A percentile compares a stretch with the other conserved stretches of the same genome.
Conservation (phyloP, 2,329 filamentous ascomycete genomes). For the Arachnopeziza araneosa region DNA sequence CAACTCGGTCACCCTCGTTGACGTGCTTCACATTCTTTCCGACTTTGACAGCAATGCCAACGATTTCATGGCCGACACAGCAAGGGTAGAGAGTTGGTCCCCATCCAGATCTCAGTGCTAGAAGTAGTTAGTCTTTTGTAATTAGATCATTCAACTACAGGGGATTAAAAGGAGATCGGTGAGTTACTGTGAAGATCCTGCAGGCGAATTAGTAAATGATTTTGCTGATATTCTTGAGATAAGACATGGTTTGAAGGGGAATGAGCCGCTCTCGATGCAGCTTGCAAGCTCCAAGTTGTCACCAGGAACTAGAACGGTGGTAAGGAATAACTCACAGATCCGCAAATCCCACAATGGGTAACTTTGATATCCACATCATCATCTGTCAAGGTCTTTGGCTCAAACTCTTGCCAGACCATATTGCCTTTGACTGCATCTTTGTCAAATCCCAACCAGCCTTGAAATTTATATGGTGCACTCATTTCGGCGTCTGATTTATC, state of each 20-base stretch:
- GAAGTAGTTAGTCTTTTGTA: not conserved
- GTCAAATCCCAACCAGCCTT: conserved; percentile 35
- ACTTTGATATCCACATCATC: conserved; percentile 46
- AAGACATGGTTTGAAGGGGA: no score
- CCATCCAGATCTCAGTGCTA: conserved; percentile 20
- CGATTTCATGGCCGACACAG: conserved; percentile 47
- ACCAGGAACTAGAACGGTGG: no score
- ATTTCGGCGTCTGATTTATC: conserved; percentile 21
- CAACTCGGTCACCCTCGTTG: conserved; percentile 48
- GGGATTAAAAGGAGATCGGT: not conserved
- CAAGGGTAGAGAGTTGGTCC: conserved; percentile 36
- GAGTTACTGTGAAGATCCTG: not conserved
- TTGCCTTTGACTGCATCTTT: conserved; percentile 30
- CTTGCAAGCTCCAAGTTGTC: no score
- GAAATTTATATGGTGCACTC: conserved; percentile 31
- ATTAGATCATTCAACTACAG: not conserved
- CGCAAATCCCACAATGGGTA: conserved; percentile 43
- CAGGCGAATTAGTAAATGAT: not conserved
- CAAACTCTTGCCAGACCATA: conserved; percentile 35
- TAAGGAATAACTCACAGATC: conserved; percentile 21
- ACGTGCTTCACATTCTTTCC: conserved; percentile 39
- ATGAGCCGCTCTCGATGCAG: no score
- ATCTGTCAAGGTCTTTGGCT: conserved; percentile 44
- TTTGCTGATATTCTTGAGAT: no score
- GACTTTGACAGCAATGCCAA: conserved; percentile 42